phyloP scores from a whole-genome alignment of 805 yeast species.

The Monosporozyma aquatica region DNA sequence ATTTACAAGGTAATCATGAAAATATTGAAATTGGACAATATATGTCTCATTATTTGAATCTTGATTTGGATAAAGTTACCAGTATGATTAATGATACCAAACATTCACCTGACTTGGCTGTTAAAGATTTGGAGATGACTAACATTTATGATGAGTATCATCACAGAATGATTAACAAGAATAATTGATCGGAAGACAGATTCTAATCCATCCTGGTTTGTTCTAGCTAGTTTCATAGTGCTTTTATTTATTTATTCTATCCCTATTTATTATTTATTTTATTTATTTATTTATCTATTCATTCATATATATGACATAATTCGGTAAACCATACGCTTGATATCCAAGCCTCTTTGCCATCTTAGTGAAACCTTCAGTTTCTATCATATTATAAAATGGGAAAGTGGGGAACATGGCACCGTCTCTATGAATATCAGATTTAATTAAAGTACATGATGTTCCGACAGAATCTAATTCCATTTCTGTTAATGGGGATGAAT shows the following conservation, averaged over 20 bases:
- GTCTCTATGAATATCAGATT: conserved; percentile 92
- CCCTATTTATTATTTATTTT: background rate
- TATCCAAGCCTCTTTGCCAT: conserved; percentile 90
- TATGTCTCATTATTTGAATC: conserved; percentile 45
- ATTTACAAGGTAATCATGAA: conserved; percentile 73
- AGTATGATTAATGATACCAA: conserved; percentile 40
- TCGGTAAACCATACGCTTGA: conserved; percentile 81
- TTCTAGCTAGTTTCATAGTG: no score
- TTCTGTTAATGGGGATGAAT: conserved; percentile 51
- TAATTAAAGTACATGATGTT: conserved; percentile 85
- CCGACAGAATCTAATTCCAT: conserved; percentile 92
- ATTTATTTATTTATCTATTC: background rate
- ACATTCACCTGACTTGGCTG: conserved; percentile 33
- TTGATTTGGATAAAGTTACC: conserved; percentile 43
- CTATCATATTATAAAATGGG: conserved; percentile 89
- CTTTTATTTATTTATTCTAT: no score
- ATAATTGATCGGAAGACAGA: background rate
- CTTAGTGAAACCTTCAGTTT: conserved; percentile 89
- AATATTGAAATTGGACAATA: conserved; percentile 77
- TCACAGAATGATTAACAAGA: conserved; percentile 8
- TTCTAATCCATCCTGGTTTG: no score
- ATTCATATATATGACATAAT: conserved; percentile 64
- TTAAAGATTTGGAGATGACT: background rate
- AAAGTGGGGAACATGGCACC: conserved; percentile 98
- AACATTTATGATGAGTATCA: conserved; percentile 13